Evolutionary conservation across 164 flowering plant species (phyloP).

Genomic region (Aristolochia californica): DNA sequence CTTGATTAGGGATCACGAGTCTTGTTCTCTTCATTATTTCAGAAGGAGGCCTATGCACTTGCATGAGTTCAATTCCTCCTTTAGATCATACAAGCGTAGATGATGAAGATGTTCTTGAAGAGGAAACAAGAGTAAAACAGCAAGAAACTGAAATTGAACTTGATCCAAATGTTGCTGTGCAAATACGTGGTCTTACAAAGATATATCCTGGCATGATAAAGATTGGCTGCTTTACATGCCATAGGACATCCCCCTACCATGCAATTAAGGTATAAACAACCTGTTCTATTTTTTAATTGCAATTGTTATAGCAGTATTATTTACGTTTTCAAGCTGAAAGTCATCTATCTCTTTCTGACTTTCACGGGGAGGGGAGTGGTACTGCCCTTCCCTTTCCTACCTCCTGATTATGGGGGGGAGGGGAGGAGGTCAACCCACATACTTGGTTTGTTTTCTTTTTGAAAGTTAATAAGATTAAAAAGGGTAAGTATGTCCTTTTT

Average conservation of each 20-base stretch:
- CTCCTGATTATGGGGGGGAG: no score
- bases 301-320: no score
- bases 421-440: no score
- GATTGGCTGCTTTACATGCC: conserved; percentile 62
- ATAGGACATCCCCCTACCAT: conserved; percentile 66
- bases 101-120: conserved; percentile 90
- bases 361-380: no score
- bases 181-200: conserved; percentile 81
- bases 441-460: no score
- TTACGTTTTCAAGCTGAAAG: no score
- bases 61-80: conserved; percentile 47
- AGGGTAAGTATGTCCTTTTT: no score
- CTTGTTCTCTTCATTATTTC: conserved; percentile 9
- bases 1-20: not conserved
- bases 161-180: conserved; percentile 73
- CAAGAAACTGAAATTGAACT: conserved; percentile 37
- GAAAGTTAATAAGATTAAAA: no score
- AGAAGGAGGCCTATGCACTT: conserved; percentile 83
- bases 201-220: conserved; percentile 65
- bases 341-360: no score
- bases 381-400: no score
- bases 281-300: not conserved
- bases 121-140: conserved; percentile 63
- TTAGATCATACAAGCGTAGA: conserved; percentile 40
- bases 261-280: conserved; percentile 57